phyloP scores from a whole-genome alignment of 805 yeast genomes.

The Saccharomycopsis sp. region DNA sequence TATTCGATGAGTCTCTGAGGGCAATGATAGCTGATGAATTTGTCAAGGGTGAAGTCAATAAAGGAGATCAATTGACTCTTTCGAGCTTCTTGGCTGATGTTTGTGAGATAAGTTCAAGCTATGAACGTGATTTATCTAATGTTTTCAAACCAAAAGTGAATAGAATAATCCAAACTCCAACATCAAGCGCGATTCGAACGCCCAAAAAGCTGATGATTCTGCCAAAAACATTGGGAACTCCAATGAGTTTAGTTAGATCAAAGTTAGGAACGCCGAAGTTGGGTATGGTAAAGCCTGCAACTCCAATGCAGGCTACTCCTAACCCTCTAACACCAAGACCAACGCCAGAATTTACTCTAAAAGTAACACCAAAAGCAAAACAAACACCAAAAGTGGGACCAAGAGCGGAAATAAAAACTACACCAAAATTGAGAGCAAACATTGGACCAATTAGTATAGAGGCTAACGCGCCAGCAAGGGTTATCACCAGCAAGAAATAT shows the following conservation, averaged over 20 bases:
- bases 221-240: background rate
- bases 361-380: no score
- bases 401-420: background rate
- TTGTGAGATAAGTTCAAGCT: slow-evolving; percentile 28
- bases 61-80: slow-evolving; percentile 23
- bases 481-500: background rate
- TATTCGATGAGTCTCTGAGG: slow-evolving; percentile 31
- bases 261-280: background rate
- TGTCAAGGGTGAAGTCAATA: slow-evolving; percentile 25
- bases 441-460: background rate
- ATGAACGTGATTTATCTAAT: slow-evolving; percentile 34
- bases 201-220: background rate
- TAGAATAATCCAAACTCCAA: background rate
- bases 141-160: slow-evolving; percentile 17
- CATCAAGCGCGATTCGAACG: background rate
- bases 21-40: slow-evolving; percentile 31
- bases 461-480: background rate
- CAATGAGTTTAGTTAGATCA: background rate
- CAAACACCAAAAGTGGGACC: background rate
- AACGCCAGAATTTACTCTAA: background rate
- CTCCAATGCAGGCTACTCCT: background rate
- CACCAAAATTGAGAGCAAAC: background rate
- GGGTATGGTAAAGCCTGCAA: background rate
- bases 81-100: slow-evolving; percentile 29
- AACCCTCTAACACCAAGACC: background rate